Conservation (phyloP, 1,284 basidiomycete species). For the Agroathelia rolfsii region DNA sequence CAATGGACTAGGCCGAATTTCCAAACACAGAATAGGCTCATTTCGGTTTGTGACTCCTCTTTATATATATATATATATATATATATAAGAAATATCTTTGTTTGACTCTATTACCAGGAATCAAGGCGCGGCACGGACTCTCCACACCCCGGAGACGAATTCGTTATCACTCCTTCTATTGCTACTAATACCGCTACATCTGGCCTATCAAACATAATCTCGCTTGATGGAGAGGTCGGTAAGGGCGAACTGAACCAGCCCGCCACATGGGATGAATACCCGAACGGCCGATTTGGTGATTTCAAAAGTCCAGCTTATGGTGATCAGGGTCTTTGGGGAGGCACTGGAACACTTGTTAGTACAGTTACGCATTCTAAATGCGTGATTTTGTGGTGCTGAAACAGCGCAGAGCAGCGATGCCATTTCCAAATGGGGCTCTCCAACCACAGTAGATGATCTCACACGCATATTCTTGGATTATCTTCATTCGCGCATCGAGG, state of each 20-base stretch:
- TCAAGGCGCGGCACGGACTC: constrained; percentile 18
- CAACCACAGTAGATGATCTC: constrained; percentile 63
- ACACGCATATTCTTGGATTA: constrained; percentile 75
- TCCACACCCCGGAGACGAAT: constrained; percentile 24
- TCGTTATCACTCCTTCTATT: constrained; percentile 49
- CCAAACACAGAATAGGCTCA: constrained; percentile 53
- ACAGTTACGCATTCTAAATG: constrained; percentile 1
- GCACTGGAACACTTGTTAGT: constrained; percentile 43
- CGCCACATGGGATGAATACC: constrained; percentile 94
- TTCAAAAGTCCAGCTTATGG: constrained; percentile 95
- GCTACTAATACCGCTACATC: constrained; percentile 50
- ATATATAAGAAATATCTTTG: no score
- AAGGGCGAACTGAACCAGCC: constrained; percentile 67
- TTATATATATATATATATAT: constrained; percentile 1
- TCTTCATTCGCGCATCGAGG: constrained; percentile 55
- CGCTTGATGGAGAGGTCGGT: constrained; percentile 46
- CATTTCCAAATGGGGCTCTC: constrained; percentile 74
- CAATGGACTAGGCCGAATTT: constrained; percentile 53
- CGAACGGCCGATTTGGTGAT: constrained; percentile 98
- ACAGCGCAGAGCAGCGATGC: constrained; percentile 51
- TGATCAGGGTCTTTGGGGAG: constrained; percentile 65
- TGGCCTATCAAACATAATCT: constrained; percentile 30
- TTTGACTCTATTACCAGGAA: constrained; percentile 35
- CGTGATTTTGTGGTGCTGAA: neutral
- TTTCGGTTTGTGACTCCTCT: constrained; percentile 38